These are phyloP conservation scores for Cryptosporidium baileyi DNA, from an alignment of 169 alveolate species.

Conservation along the genomic window DNA sequence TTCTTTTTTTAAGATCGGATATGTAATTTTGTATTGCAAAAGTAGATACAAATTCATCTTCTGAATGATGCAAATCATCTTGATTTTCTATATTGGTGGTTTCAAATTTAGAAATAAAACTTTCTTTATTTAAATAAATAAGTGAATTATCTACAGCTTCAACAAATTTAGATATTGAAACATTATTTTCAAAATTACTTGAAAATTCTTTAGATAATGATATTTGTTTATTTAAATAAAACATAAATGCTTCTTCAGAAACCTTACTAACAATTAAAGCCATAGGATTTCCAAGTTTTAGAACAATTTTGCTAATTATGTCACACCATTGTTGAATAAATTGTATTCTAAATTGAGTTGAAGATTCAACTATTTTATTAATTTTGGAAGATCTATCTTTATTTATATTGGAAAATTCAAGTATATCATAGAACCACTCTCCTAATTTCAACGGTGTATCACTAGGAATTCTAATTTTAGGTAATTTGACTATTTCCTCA, in stretches of 20 bases:
- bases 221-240: constrained; percentile 18
- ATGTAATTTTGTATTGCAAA: constrained; percentile 11
- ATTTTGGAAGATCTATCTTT: background rate
- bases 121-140: constrained; percentile 15
- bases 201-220: background rate
- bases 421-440: constrained; percentile 12
- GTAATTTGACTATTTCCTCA: constrained; percentile 1
- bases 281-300: constrained; percentile 31
- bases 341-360: constrained; percentile 26
- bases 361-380: constrained; percentile 21
- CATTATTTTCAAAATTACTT: constrained; percentile 17
- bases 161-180: constrained; percentile 5
- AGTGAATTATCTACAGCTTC: background rate
- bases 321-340: constrained; percentile 54
- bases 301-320: background rate
- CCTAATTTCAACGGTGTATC: background rate
- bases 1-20: constrained; percentile 5
- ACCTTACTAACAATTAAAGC: constrained; percentile 19
- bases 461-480: background rate
- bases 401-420: background rate
- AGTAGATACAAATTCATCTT: constrained; percentile 42
- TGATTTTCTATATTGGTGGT: background rate
- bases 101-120: constrained; percentile 11
- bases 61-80: background rate
- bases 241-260: constrained; percentile 11